These are phyloP conservation scores for Solanum ahanhuiri DNA, from an alignment of 257 asterid genomes.

Conservation along the genomic window DNA sequence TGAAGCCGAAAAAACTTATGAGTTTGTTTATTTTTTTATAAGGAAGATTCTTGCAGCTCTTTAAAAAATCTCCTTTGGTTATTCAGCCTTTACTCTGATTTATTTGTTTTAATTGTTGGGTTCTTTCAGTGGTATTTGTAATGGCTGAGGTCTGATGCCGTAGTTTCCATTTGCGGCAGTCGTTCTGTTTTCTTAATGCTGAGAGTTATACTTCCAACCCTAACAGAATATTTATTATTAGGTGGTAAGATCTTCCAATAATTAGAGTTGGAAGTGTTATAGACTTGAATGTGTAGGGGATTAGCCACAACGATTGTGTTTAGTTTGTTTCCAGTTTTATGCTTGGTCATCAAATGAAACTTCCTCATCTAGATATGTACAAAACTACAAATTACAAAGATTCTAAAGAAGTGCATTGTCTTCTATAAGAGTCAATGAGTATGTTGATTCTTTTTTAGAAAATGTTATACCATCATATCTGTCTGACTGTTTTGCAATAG, in stretches of 20 bases:
- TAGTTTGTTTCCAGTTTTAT: not conserved
- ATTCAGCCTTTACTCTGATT: not conserved
- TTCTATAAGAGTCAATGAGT: not conserved
- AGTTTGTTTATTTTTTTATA: not conserved
- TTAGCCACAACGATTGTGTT: not conserved
- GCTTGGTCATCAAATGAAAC: not conserved
- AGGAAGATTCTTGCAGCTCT: not conserved
- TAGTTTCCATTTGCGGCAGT: not conserved
- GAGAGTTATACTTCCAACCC: not conserved
- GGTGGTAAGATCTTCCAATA: not conserved
- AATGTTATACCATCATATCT: not conserved
- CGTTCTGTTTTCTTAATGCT: not conserved
- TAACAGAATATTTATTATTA: not conserved
- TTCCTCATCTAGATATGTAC: not conserved
- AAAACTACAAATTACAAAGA: not conserved
- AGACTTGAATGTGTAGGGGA: not conserved
- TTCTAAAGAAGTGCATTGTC: not conserved
- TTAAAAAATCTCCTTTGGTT: not conserved
- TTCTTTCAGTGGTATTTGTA: not conserved
- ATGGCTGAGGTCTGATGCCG: not conserved
- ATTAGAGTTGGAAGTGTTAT: not conserved
- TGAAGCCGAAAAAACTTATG: not conserved
- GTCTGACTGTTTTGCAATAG: not conserved
- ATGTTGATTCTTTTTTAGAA: not conserved
- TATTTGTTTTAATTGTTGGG: not conserved